These are phyloP conservation scores for Colletotrichum magnum DNA, from an alignment of 2,329 filamentous ascomycete species.

Conservation along the genomic window DNA sequence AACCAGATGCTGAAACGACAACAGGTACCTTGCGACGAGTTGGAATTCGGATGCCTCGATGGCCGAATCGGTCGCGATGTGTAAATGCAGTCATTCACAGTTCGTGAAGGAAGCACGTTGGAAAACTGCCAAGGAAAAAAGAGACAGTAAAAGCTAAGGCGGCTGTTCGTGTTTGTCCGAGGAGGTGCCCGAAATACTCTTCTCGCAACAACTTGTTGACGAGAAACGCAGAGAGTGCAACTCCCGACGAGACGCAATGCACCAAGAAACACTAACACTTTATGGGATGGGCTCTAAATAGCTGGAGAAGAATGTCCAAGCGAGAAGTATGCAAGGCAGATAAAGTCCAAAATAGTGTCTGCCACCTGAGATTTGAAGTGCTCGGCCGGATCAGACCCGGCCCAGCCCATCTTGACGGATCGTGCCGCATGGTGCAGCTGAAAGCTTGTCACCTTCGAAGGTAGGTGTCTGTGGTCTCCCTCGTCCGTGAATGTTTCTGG, in stretches of 20 bases:
- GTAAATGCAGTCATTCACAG: background rate
- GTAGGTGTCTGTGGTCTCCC: background rate
- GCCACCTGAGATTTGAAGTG: background rate
- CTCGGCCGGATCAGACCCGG: background rate
- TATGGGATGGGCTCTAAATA: constrained; percentile 7
- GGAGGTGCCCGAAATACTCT: background rate
- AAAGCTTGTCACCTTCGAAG: background rate
- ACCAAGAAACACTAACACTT: background rate
- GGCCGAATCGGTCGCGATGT: background rate
- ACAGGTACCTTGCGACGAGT: background rate
- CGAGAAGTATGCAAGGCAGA: background rate
- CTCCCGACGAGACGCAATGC: background rate
- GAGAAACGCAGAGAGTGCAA: background rate
- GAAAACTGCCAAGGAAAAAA: background rate
- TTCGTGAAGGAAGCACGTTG: background rate
- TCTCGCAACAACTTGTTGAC: background rate
- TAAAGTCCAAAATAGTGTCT: background rate
- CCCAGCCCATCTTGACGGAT: background rate
- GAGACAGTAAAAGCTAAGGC: background rate
- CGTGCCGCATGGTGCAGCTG: background rate
- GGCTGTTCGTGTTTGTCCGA: background rate
- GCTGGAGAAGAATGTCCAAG: background rate
- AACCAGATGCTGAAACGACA: background rate
- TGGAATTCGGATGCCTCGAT: background rate
- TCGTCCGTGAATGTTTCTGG: too few species aligned